Evolutionary conservation across 2,329 filamentous ascomycete genomes (phyloP).

Genomic region (Daldinia sp.): DNA sequence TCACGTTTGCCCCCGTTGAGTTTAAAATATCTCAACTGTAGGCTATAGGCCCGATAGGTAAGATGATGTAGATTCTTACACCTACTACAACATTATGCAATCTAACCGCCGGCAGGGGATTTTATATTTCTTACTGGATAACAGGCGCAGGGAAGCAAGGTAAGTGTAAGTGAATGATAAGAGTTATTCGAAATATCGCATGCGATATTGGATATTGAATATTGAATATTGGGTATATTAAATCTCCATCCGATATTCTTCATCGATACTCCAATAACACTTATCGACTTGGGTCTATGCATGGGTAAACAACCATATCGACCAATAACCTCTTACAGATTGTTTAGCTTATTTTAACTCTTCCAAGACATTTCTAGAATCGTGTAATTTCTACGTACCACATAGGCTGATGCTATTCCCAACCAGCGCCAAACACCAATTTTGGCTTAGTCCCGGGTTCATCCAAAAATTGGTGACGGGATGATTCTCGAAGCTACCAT

Average conservation of each 20-base stretch:
- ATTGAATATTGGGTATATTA: too few relatives aligned
- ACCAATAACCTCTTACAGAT: not conserved
- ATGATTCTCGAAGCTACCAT: conserved; percentile 36
- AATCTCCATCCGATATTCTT: not conserved
- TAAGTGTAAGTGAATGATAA: conserved; percentile 1
- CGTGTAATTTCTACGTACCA: not conserved
- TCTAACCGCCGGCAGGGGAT: conserved; percentile 1
- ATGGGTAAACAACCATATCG: not conserved
- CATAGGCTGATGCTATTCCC: conserved; percentile 6
- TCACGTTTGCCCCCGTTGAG: not conserved
- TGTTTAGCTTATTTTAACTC: not conserved
- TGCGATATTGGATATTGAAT: conserved; percentile 12
- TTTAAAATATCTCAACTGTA: conserved; percentile 4
- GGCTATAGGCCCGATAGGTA: conserved; percentile 27
- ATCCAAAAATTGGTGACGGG: conserved; percentile 12
- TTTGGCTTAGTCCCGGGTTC: conserved; percentile 7
- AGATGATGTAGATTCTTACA: conserved; percentile 8
- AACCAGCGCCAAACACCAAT: conserved; percentile 7
- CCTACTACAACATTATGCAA: not conserved
- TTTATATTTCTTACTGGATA: conserved; percentile 1
- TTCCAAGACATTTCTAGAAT: conserved; percentile 3
- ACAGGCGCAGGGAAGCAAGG: not conserved
- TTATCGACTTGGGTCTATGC: too few relatives aligned
- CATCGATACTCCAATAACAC: too few relatives aligned
- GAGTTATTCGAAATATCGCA: conserved; percentile 7